A percentile compares a stretch with the other conserved stretches of the same genome.
Evolutionary conservation across 768 basidiomycete genomes (phyloP).

Genomic region (Amyloporia xantha): DNA sequence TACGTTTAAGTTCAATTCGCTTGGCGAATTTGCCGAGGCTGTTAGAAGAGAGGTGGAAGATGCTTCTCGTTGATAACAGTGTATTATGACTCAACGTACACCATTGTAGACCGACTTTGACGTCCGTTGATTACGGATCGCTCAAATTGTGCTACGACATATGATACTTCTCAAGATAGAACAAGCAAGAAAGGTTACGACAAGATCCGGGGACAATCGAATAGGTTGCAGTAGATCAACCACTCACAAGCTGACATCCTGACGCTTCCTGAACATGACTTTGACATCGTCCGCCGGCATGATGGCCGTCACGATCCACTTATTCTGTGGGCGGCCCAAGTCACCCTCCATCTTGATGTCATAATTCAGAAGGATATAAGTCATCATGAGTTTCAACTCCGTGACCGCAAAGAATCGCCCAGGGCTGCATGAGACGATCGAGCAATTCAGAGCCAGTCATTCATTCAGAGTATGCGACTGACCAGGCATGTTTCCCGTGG

Average conservation of each 20-base stretch:
- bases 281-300: conserved; percentile 18
- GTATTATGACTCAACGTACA: too few relatives aligned
- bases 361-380: conserved; percentile 14
- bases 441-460: too few relatives aligned
- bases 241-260: too few relatives aligned
- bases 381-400: conserved; percentile 15
- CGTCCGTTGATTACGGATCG: too few relatives aligned
- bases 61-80: too few relatives aligned
- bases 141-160: too few relatives aligned
- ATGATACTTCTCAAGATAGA: too few relatives aligned
- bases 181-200: too few relatives aligned
- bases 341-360: conserved; percentile 18
- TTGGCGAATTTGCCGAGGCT: conserved; percentile 54
- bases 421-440: conserved; percentile 4
- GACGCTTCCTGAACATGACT: conserved; percentile 31
- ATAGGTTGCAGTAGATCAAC: too few relatives aligned
- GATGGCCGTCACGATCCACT: conserved; percentile 10
- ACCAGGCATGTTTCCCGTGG: conserved; percentile 27
- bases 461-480: conserved; percentile 3
- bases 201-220: too few relatives aligned
- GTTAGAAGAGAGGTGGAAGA: conserved; percentile 37
- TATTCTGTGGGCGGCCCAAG: conserved; percentile 17
- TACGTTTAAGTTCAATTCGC: conserved; percentile 42
- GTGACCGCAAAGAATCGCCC: conserved; percentile 15
- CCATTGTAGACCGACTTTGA: too few relatives aligned